Evolutionary conservation across 1,139 yeast species (phyloP).

Genomic region (Taphrina populina): DNA sequence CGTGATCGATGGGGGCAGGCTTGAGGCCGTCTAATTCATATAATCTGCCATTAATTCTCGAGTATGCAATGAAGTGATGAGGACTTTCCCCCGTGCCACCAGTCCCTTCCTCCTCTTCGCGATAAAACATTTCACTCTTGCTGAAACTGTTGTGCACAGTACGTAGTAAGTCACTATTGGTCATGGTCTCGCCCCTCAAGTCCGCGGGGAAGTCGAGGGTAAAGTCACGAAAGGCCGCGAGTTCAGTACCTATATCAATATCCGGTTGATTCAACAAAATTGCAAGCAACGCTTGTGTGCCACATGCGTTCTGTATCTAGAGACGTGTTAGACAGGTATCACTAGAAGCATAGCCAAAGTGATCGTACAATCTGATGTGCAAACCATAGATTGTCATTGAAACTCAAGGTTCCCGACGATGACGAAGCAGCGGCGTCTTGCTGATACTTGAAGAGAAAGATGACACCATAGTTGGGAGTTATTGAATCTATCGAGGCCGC

Average conservation of each 20-base stretch:
- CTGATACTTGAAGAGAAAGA: constrained; percentile 63
- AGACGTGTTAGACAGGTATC: constrained; percentile 40
- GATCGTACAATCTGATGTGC: constrained; percentile 50
- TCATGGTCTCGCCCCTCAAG: constrained; percentile 59
- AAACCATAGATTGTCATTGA: constrained; percentile 52
- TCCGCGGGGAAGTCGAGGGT: constrained; percentile 42
- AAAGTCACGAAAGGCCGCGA: constrained; percentile 55
- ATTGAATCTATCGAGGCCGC: constrained; percentile 49
- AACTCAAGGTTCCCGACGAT: constrained; percentile 49
- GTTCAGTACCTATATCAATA: constrained; percentile 54
- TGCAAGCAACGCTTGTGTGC: constrained; percentile 73
- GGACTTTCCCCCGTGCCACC: constrained; percentile 47
- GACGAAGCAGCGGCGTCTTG: constrained; percentile 50
- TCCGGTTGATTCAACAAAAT: constrained; percentile 52
- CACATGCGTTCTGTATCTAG: constrained; percentile 70
- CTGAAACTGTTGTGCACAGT: constrained; percentile 65
- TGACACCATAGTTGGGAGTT: constrained; percentile 58
- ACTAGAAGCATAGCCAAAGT: background rate
- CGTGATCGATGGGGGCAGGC: constrained; percentile 59
- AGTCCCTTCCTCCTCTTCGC: constrained; percentile 49
- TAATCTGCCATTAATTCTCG: constrained; percentile 51
- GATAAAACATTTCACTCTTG: constrained; percentile 56
- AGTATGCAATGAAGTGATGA: constrained; percentile 64
- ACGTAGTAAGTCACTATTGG: constrained; percentile 62
- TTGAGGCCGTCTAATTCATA: constrained; percentile 69